Percentiles rank a stretch among this genome's conserved stretches.
These are phyloP conservation scores for Umbelopsis sp. DNA, from an alignment of 192 early-diverging fungal species.

Conservation along the genomic window DNA sequence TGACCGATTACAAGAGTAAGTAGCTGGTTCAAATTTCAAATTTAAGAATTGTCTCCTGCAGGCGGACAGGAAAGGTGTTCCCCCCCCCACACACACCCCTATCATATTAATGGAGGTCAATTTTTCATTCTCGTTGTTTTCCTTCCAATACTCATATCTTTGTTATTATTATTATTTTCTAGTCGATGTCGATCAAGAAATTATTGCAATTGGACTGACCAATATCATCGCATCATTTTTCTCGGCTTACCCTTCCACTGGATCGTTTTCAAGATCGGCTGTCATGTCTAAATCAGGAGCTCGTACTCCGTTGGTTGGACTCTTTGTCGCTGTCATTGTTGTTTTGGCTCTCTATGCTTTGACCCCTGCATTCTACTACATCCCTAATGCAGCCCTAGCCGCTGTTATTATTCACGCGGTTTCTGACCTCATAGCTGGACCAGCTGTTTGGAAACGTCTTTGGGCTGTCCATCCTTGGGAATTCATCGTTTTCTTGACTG, in stretches of 20 bases:
- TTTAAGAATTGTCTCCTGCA: too few species aligned
- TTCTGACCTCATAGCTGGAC: constrained; percentile 71
- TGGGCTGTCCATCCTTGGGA: constrained; percentile 69
- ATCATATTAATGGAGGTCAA: too few species aligned
- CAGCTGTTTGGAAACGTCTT: constrained; percentile 56
- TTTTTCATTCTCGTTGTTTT: too few species aligned
- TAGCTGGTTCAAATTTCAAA: too few species aligned
- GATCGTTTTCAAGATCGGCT: constrained; percentile 92
- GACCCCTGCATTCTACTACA: constrained; percentile 84
- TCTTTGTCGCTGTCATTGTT: constrained; percentile 80
- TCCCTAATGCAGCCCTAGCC: constrained; percentile 77
- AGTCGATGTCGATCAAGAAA: constrained; percentile 81
- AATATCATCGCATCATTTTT: constrained; percentile 89
- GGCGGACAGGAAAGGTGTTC: too few species aligned
- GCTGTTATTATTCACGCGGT: constrained; percentile 91
- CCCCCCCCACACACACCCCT: too few species aligned
- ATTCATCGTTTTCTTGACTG: constrained; percentile 50
- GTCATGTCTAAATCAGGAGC: constrained; percentile 90
- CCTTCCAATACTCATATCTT: too few species aligned
- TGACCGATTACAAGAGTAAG: constrained; percentile 82
- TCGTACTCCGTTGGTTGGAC: constrained; percentile 74
- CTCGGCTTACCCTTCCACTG: constrained; percentile 85
- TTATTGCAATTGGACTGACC: constrained; percentile 85
- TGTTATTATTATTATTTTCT: neutral
- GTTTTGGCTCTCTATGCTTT: constrained; percentile 80